Conservation (phyloP, 495 filamentous ascomycete species). For the Amorphotheca resinae region DNA sequence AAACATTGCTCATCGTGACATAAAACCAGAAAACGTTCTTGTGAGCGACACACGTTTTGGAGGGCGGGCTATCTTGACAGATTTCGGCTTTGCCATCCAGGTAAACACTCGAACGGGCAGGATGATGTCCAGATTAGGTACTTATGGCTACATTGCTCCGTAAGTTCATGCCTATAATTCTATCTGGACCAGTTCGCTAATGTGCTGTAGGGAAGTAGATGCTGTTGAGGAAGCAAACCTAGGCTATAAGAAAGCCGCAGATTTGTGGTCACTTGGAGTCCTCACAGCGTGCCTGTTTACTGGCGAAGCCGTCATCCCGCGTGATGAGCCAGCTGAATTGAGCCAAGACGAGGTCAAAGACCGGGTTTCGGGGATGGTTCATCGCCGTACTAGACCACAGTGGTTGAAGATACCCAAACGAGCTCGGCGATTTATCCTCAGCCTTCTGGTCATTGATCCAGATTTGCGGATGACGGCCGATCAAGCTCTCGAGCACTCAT, state of each 20-base stretch:
- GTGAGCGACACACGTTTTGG: slow-evolving; percentile 43
- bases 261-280: slow-evolving; percentile 51
- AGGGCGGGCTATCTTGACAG: slow-evolving; percentile 53
- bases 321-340: slow-evolving; percentile 6
- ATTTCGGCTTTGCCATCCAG: slow-evolving; percentile 52
- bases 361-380: slow-evolving; percentile 12
- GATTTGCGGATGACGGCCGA: slow-evolving; percentile 37
- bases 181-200: slow-evolving; percentile 19
- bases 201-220: slow-evolving; percentile 34
- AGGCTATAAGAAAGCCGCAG: slow-evolving; percentile 49
- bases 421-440: slow-evolving; percentile 41
- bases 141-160: slow-evolving; percentile 57
- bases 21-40: slow-evolving; percentile 95
- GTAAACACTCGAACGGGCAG: slow-evolving; percentile 28
- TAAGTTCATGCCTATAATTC: slow-evolving; percentile 32
- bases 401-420: slow-evolving; percentile 28
- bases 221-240: slow-evolving; percentile 11
- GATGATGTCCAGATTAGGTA: slow-evolving; percentile 53
- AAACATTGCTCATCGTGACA: slow-evolving; percentile 77
- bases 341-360: slow-evolving; percentile 21
- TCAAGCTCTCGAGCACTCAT: slow-evolving; percentile 43
- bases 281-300: slow-evolving; percentile 40
- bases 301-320: slow-evolving; percentile 25
- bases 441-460: slow-evolving; percentile 40
- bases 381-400: slow-evolving; percentile 9